Percentiles rank a stretch among this genome's conserved stretches.
Evolutionary conservation across 371 early-diverging fungal species (phyloP).

Genomic region (Mortierella sp.): DNA sequence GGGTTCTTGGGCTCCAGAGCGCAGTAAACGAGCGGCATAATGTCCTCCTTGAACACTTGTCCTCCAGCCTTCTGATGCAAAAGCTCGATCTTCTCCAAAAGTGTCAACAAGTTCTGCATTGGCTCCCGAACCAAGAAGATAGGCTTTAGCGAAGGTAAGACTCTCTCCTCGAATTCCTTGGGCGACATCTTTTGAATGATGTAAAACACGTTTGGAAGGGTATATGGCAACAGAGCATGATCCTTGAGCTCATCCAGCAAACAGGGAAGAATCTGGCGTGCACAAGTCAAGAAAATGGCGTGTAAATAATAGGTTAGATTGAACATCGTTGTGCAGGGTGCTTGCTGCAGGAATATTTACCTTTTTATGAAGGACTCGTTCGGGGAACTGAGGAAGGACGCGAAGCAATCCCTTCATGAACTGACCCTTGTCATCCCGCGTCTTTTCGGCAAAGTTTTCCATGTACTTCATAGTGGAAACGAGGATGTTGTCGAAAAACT

Average conservation of each 20-base stretch:
- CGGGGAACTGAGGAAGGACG: slow-evolving; percentile 81
- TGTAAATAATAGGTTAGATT: neutral
- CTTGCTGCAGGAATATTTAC: slow-evolving; percentile 36
- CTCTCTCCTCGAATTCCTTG: slow-evolving; percentile 74
- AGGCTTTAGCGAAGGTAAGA: slow-evolving; percentile 76
- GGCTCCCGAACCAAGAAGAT: slow-evolving; percentile 73
- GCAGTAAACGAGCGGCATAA: slow-evolving; percentile 83
- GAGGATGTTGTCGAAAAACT: slow-evolving; percentile 84
- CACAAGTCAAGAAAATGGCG: neutral
- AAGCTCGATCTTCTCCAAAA: slow-evolving; percentile 75
- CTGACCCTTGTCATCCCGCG: slow-evolving; percentile 81
- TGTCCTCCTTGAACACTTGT: slow-evolving; percentile 72
- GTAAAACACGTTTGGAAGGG: slow-evolving; percentile 81
- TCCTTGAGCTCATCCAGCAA: slow-evolving; percentile 84
- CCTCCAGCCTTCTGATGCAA: slow-evolving; percentile 75
- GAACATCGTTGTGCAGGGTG: neutral
- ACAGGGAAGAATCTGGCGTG: slow-evolving; percentile 74
- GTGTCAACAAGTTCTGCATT: slow-evolving; percentile 72
- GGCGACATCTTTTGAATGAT: slow-evolving; percentile 72
- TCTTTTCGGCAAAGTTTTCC: slow-evolving; percentile 84
- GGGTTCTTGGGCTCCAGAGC: slow-evolving; percentile 74
- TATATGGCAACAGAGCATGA: slow-evolving; percentile 75
- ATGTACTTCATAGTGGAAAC: slow-evolving; percentile 86
- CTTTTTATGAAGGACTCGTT: slow-evolving; percentile 76
- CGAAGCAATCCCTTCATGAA: slow-evolving; percentile 84